Base-by-base conservation (phyloP, 345 rosid genomes). In the Carallia pectinifolia region DNA sequence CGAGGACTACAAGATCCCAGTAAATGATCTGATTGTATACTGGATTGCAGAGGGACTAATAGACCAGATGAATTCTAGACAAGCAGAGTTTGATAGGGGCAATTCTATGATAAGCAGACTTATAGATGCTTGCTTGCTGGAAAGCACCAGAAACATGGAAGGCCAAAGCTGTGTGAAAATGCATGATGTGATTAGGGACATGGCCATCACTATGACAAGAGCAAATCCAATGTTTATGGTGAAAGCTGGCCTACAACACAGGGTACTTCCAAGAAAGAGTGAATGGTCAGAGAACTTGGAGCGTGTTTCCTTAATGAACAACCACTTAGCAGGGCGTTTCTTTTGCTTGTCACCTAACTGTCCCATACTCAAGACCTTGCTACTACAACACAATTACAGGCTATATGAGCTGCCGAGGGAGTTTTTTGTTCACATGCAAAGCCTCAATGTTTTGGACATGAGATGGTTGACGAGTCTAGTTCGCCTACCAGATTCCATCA, bases 21-120 rank as follows among this genome's bases (percentile, higher is more conserved):
- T 39, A 16, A 29, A 47, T 1, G 74, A 62, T 3, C 29, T 84
- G 40, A 67, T 81, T 5, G 54, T 61, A 4, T 62, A 59, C 62
- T 58, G 52, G 54, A 68, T 79, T 17, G 64, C 9, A 0, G 83
- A 74, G 62, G 87, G 77, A 5, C 8, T 76, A n/a, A 2, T 79
- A 2, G 40, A 52, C 17, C 74, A 60, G 50, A 13, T 7, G 64
- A 63, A 34, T 9, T 67, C 31, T 2, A 66, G 48, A 15, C 44
- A 58, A 6, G 74, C 59, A 31, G 36, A 71, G 80, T 16, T 15
- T 7, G 37, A 66, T 8, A 61, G 10, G 40, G 83, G 74, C 1
- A 58, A 80, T 33, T 3, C 58, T 4, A 56, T 80, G 31, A 58
- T 81, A 2, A 66, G 39, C 47, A 58, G 30, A 65, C 73, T 83